phyloP scores from a whole-genome alignment of 2,329 filamentous ascomycete genomes.

The Pseudogymnoascus sp. region DNA sequence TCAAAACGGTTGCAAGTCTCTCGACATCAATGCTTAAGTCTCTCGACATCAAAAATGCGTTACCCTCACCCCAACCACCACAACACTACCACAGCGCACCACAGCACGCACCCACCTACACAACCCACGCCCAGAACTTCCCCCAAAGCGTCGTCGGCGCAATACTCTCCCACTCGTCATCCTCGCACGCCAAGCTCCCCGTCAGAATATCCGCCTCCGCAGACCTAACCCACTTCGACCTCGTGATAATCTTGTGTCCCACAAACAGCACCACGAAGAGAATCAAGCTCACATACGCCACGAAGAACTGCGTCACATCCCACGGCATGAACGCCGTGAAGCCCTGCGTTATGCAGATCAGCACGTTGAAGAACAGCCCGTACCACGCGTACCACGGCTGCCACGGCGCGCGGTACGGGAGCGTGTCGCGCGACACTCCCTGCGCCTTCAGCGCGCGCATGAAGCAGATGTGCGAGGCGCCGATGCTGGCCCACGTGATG shows the following conservation, averaged over 20 bases:
- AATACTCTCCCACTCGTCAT: constrained; percentile 29
- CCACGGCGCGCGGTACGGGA: constrained; percentile 53
- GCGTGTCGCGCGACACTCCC: constrained; percentile 44
- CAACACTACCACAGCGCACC: neutral
- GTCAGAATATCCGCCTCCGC: constrained; percentile 36
- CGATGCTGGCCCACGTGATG: constrained; percentile 62
- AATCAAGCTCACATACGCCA: constrained; percentile 55
- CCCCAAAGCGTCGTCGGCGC: constrained; percentile 26
- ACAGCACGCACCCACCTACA: neutral
- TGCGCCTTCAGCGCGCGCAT: constrained; percentile 50
- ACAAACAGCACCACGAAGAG: constrained; percentile 51
- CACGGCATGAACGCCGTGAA: constrained; percentile 61
- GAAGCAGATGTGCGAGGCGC: constrained; percentile 55
- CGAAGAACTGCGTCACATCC: constrained; percentile 52
- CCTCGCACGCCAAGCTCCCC: constrained; percentile 29
- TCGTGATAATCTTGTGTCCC: constrained; percentile 47
- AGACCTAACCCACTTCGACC: constrained; percentile 30
- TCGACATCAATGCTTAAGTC: neutral
- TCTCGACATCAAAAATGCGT: neutral
- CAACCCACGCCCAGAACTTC: constrained; percentile 23
- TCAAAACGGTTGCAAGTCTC: constrained; percentile 5
- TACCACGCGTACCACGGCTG: constrained; percentile 59
- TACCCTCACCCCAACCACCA: neutral
- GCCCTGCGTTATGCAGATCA: constrained; percentile 60
- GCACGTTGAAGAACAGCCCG: constrained; percentile 54